Conservation (phyloP, 2,329 filamentous ascomycete species). For the Botrytis medusae region DNA sequence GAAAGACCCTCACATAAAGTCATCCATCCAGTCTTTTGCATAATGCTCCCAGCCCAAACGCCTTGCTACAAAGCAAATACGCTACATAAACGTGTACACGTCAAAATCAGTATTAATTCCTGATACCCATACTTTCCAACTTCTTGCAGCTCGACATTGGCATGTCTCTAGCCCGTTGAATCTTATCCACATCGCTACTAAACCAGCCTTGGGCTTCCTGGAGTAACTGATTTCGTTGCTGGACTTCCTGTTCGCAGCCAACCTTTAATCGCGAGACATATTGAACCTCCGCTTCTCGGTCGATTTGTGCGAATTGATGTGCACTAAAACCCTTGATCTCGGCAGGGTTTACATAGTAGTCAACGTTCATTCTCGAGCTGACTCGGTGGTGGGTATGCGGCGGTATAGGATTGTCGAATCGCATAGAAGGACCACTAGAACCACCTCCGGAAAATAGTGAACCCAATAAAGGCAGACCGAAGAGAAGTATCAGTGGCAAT, state of each 20-base stretch:
- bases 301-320: constrained; percentile 71
- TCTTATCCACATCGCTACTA: constrained; percentile 61
- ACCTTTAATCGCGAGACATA: constrained; percentile 66
- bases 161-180: constrained; percentile 51
- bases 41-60: constrained; percentile 28
- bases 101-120: constrained; percentile 17
- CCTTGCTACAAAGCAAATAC: constrained; percentile 32
- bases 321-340: constrained; percentile 71
- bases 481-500: constrained; percentile 84
- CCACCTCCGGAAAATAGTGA: constrained; percentile 67
- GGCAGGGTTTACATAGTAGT: constrained; percentile 81
- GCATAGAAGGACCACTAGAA: constrained; percentile 64
- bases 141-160: constrained; percentile 59
- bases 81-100: constrained; percentile 27
- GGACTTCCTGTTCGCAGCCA: constrained; percentile 73
- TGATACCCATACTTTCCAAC: constrained; percentile 50
- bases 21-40: constrained; percentile 14
- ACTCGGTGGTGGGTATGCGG: constrained; percentile 74
- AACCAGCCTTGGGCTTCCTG: constrained; percentile 72
- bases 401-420: constrained; percentile 68
- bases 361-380: constrained; percentile 68
- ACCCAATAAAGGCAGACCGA: constrained; percentile 79
- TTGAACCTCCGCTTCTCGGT: constrained; percentile 72
- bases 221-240: constrained; percentile 53
- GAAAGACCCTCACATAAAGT: constrained; percentile 3